These are phyloP conservation scores for Neonectria hederae DNA, from an alignment of 2,329 filamentous ascomycete genomes.

Conservation along the genomic window DNA sequence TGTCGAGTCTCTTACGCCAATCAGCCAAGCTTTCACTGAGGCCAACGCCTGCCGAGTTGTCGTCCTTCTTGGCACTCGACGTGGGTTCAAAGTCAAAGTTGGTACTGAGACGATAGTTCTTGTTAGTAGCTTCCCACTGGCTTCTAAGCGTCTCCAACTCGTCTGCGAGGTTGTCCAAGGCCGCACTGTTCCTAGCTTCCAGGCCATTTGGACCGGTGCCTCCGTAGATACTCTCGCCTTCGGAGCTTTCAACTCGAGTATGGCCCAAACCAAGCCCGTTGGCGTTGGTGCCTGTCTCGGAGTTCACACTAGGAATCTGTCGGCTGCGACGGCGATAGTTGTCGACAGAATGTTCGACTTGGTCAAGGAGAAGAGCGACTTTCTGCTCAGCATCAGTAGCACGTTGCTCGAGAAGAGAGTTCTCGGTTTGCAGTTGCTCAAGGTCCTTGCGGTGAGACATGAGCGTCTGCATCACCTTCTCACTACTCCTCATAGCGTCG, in stretches of 20 bases:
- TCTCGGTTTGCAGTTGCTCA: slow-evolving; percentile 85
- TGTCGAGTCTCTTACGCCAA: slow-evolving; percentile 82
- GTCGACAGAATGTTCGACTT: slow-evolving; percentile 92
- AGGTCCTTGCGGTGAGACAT: slow-evolving; percentile 71
- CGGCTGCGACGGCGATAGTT: slow-evolving; percentile 87
- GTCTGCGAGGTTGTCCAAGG: slow-evolving; percentile 88
- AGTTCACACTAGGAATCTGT: slow-evolving; percentile 62
- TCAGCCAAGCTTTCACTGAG: slow-evolving; percentile 79
- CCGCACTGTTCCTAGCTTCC: slow-evolving; percentile 67
- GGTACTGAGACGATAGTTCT: slow-evolving; percentile 90
- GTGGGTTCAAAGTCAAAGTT: slow-evolving; percentile 83
- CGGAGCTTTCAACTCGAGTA: slow-evolving; percentile 64
- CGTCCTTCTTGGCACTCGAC: slow-evolving; percentile 52
- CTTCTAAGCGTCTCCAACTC: slow-evolving; percentile 90
- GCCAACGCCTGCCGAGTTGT: slow-evolving; percentile 52
- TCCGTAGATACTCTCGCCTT: slow-evolving; percentile 70
- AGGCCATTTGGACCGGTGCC: slow-evolving; percentile 48
- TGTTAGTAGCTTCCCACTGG: slow-evolving; percentile 96
- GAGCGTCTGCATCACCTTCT: slow-evolving; percentile 67
- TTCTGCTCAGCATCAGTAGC: slow-evolving; percentile 92
- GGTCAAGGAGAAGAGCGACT: slow-evolving; percentile 90
- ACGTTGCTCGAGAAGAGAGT: slow-evolving; percentile 80
- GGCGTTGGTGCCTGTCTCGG: slow-evolving; percentile 49
- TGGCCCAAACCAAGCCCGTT: slow-evolving; percentile 55
- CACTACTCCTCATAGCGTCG: slow-evolving; percentile 64